These are phyloP conservation scores for Backusella sp. DNA, from an alignment of 192 early-diverging fungal genomes.

Conservation along the genomic window DNA sequence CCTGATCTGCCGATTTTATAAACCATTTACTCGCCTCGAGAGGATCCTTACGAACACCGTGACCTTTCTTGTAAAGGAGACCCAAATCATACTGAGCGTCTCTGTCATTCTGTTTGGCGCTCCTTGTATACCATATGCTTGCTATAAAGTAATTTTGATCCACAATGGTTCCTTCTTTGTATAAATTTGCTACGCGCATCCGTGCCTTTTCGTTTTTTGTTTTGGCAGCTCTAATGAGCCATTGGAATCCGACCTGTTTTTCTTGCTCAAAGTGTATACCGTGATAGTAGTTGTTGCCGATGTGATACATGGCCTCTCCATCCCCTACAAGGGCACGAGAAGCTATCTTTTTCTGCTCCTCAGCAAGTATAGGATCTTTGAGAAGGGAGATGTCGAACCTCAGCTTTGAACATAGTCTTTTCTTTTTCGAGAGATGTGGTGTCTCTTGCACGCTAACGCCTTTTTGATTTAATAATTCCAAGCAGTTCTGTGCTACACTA, in stretches of 20 bases:
- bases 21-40: neutral
- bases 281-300: neutral
- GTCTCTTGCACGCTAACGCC: neutral
- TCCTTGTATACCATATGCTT: slow-evolving; percentile 30
- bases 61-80: neutral
- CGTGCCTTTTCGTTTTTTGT: neutral
- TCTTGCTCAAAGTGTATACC: neutral
- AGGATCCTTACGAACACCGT: neutral
- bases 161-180: neutral
- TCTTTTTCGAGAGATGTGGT: neutral
- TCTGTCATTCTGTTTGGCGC: slow-evolving; percentile 18
- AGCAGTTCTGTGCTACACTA: neutral
- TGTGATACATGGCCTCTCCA: neutral
- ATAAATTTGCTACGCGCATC: neutral
- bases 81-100: slow-evolving; percentile 20
- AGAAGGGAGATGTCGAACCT: neutral
- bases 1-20: neutral
- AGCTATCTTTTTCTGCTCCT: neutral
- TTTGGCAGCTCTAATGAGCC: neutral
- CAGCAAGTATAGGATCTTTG: neutral
- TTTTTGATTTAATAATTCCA: neutral
- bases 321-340: neutral
- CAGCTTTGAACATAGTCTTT: neutral
- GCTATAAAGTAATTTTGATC: neutral
- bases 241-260: neutral